phyloP scores from a whole-genome alignment of 1,284 basidiomycete genomes.

The Fomes fomentarius region DNA sequence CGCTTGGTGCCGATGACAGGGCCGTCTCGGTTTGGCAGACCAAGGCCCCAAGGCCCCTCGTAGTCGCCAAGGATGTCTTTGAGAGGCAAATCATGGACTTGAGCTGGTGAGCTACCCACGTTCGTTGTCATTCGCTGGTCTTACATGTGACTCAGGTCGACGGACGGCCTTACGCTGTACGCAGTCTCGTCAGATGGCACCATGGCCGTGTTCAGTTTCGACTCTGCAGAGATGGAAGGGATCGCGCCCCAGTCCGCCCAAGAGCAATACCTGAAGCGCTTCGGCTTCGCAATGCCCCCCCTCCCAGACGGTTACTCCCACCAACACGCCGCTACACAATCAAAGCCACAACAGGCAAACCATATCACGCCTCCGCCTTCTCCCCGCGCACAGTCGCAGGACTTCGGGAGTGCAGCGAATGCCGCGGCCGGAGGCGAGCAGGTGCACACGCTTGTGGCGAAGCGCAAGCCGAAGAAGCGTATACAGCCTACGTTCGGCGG shows the following conservation, averaged over 20 bases:
- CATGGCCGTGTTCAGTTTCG: slow-evolving; percentile 87
- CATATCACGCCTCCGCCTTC: slow-evolving; percentile 55
- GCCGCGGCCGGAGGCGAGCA: slow-evolving; percentile 47
- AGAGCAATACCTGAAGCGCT: slow-evolving; percentile 78
- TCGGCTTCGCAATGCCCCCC: slow-evolving; percentile 69
- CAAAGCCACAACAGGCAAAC: slow-evolving; percentile 17
- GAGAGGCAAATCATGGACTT: slow-evolving; percentile 95
- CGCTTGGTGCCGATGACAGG: slow-evolving; percentile 88
- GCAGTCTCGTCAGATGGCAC: slow-evolving; percentile 97
- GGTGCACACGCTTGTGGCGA: slow-evolving; percentile 74
- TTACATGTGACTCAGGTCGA: slow-evolving; percentile 60
- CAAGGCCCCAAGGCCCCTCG: slow-evolving; percentile 84
- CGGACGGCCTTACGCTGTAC: slow-evolving; percentile 90
- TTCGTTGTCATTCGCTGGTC: neutral
- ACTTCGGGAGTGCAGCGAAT: slow-evolving; percentile 39
- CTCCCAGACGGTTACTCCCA: slow-evolving; percentile 73
- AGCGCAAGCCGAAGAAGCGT: slow-evolving; percentile 67
- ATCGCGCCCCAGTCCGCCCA: slow-evolving; percentile 78
- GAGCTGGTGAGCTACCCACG: slow-evolving; percentile 70
- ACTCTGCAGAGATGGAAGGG: slow-evolving; percentile 80
- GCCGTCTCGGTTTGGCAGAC: slow-evolving; percentile 95
- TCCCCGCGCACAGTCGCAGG: slow-evolving; percentile 39
- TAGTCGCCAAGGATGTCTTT: slow-evolving; percentile 94
- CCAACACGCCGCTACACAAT: slow-evolving; percentile 29
- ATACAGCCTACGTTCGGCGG: slow-evolving; percentile 56